These are phyloP conservation scores for Kwoniella heveanensis DNA, from an alignment of 768 basidiomycete genomes.

Conservation along the genomic window DNA sequence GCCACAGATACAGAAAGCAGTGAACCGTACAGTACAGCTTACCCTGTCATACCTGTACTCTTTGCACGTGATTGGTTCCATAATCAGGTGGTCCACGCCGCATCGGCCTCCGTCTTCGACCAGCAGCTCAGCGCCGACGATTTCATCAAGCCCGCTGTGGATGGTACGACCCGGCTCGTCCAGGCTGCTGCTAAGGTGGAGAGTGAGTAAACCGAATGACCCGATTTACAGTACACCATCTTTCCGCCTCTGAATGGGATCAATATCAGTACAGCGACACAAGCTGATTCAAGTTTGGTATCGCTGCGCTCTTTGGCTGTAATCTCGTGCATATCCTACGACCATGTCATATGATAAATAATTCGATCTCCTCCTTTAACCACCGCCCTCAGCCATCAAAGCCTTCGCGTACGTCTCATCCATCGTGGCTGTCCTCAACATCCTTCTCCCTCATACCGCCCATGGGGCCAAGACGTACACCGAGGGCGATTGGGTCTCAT, in stretches of 20 bases:
- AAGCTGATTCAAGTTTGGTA: too few species aligned
- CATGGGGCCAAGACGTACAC: conserved; percentile 37
- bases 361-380: too few species aligned
- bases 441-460: conserved; percentile 20
- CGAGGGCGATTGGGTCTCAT: conserved; percentile 46
- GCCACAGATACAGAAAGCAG: too few species aligned
- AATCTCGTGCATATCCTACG: too few species aligned
- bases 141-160: conserved; percentile 38
- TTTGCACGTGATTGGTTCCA: too few species aligned
- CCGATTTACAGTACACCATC: too few species aligned
- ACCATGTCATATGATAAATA: too few species aligned
- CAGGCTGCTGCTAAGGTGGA: conserved; percentile 39
- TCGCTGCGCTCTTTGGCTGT: too few species aligned
- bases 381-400: conserved; percentile 33
- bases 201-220: conserved; percentile 22
- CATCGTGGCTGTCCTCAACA: conserved; percentile 34
- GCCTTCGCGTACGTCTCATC: conserved; percentile 32
- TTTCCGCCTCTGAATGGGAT: too few species aligned
- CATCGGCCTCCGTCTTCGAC: conserved; percentile 44
- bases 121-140: conserved; percentile 24
- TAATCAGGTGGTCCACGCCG: conserved; percentile 35
- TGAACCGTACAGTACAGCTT: too few species aligned
- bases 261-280: too few species aligned
- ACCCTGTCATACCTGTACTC: too few species aligned
- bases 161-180: conserved; percentile 41